Percentiles rank a stretch among this genome's conserved stretches.
Evolutionary conservation across 345 rosid genomes (phyloP).

Genomic region (Gossypium bickii): DNA sequence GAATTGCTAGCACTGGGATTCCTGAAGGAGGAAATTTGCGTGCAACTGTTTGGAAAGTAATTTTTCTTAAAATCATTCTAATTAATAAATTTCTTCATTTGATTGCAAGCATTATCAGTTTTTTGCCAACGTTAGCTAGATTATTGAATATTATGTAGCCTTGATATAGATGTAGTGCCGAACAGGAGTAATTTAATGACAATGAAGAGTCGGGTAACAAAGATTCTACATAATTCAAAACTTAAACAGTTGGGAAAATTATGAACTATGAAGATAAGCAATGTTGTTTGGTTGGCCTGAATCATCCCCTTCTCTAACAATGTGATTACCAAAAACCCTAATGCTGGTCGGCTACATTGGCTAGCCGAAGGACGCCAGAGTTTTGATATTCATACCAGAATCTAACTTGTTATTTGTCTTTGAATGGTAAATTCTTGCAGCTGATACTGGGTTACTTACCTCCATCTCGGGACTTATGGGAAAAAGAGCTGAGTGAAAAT

Average conservation of each 20-base stretch:
- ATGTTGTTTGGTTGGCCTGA: neutral
- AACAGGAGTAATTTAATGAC: too few species aligned
- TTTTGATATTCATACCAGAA: neutral
- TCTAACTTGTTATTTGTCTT: neutral
- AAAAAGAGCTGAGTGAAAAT: constrained; percentile 49
- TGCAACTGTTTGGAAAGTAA: constrained; percentile 68
- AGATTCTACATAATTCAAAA: too few species aligned
- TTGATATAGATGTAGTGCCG: too few species aligned
- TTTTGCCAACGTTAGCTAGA: neutral
- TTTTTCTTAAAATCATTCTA: neutral
- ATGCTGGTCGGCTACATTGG: neutral
- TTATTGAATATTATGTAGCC: too few species aligned
- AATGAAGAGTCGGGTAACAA: too few species aligned
- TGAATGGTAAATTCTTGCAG: constrained; percentile 26
- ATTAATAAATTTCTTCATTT: neutral
- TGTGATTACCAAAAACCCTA: neutral
- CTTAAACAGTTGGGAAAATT: neutral
- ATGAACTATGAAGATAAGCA: neutral
- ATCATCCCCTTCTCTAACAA: neutral
- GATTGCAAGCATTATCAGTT: neutral
- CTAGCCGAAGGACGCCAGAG: neutral
- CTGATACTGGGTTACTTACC: constrained; percentile 64
- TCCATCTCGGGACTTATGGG: constrained; percentile 56
- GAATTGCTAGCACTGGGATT: constrained; percentile 49
- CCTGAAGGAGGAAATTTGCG: constrained; percentile 58